Conservation (phyloP, 2,329 filamentous ascomycete genomes). For the Lomentospora prolificans region DNA sequence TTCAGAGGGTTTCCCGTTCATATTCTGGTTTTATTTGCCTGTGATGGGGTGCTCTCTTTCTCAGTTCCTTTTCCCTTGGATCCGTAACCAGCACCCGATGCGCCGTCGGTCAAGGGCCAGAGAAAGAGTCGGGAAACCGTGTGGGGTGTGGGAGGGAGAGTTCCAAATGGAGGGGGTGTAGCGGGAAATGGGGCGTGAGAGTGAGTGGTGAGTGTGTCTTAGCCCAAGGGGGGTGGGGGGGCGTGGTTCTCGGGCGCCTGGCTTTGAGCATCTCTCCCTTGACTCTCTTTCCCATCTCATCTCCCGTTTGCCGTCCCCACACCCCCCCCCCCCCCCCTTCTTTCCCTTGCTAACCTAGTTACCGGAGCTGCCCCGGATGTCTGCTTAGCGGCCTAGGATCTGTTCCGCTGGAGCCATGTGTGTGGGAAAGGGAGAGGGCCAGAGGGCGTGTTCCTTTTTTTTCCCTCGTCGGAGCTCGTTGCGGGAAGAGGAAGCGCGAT, state of each 20-base stretch:
- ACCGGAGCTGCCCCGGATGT: conserved; percentile 3
- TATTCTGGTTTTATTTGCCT: not conserved
- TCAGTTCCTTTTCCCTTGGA: not conserved
- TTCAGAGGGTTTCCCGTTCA: not conserved
- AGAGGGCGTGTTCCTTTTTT: not conserved
- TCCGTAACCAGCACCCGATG: no score
- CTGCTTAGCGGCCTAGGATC: not conserved
- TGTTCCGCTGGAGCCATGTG: conserved; percentile 1
- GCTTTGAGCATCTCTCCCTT: no score
- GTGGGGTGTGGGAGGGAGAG: not conserved
- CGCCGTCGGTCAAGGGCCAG: not conserved
- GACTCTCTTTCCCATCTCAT: not conserved
- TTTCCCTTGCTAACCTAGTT: conserved; percentile 2
- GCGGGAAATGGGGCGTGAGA: not conserved
- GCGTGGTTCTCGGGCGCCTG: no score
- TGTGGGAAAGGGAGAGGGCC: not conserved
- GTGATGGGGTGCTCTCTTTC: no score
- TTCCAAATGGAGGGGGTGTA: not conserved
- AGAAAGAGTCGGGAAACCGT: not conserved
- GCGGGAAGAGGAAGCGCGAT: not conserved
- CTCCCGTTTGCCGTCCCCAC: not conserved
- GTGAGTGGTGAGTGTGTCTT: not conserved
- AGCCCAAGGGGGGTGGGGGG: no score
- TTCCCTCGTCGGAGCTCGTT: not conserved
- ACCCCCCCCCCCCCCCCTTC: not conserved